Percentiles rank a stretch among this genome's conserved stretches.
These are phyloP conservation scores for Aureobasidium sp. DNA, from an alignment of 2,329 filamentous ascomycete genomes.

Conservation along the genomic window DNA sequence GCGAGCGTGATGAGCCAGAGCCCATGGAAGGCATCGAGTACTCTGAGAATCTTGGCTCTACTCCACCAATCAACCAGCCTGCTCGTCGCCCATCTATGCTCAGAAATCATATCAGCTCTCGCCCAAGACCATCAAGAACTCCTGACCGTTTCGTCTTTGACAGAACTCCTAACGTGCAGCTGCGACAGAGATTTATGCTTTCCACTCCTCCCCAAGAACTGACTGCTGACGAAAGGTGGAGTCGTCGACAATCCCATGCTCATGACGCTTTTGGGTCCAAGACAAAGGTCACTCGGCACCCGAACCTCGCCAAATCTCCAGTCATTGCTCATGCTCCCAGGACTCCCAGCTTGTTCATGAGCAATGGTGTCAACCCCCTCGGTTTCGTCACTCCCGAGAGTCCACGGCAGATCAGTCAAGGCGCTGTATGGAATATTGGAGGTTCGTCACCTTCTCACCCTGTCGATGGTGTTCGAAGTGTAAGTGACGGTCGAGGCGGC, in stretches of 20 bases:
- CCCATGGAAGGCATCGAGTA: conserved; percentile 8
- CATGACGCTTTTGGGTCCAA: conserved; percentile 6
- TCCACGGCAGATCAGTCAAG: conserved; percentile 47
- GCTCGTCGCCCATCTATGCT: conserved; percentile 12
- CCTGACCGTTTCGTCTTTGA: conserved; percentile 54
- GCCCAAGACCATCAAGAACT: conserved; percentile 20
- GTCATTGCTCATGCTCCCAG: not conserved
- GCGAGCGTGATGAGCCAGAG: not conserved
- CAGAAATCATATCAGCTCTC: not conserved
- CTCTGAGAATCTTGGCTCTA: not conserved
- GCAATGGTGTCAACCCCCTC: conserved; percentile 5
- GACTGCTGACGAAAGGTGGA: not conserved
- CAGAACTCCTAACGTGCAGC: conserved; percentile 13
- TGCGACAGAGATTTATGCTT: conserved; percentile 7
- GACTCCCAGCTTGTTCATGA: conserved; percentile 3
- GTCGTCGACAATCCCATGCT: not conserved
- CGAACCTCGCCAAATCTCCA: not conserved
- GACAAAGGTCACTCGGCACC: not conserved
- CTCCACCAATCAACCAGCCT: not conserved
- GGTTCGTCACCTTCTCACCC: conserved; percentile 56
- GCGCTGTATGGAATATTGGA: conserved; percentile 70
- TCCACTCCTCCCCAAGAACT: conserved; percentile 5
- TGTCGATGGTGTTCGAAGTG: conserved; percentile 30
- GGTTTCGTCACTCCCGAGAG: not conserved
- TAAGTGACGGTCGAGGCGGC: conserved; percentile 55